Evolutionary conservation across 2,329 filamentous ascomycete genomes (phyloP).

Genomic region (Emericellopsis atlantica): DNA sequence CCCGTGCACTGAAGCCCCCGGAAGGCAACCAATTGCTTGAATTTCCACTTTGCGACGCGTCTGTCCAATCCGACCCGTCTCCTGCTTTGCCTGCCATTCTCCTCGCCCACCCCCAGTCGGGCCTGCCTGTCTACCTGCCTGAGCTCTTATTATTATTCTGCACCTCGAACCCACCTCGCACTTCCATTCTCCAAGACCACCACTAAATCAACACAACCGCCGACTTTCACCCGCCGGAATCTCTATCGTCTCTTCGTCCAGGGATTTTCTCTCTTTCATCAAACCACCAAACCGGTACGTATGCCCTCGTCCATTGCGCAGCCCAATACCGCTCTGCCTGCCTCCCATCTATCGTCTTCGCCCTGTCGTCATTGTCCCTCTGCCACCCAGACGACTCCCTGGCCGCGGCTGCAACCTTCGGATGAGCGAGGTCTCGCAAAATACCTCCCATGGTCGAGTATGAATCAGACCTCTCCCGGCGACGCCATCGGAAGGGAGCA

Average conservation of each 20-base stretch:
- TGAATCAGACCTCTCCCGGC: no score
- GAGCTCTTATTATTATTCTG: constrained; percentile 1
- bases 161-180: constrained; percentile 1
- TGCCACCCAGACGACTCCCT: background rate
- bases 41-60: no score
- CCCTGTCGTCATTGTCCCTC: constrained; percentile 2
- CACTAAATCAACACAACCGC: background rate
- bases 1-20: background rate
- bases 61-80: background rate
- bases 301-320: no score
- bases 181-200: constrained; percentile 1
- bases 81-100: background rate
- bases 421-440: background rate
- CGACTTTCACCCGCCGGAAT: background rate
- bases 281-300: no score
- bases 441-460: background rate
- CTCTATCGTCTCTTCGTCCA: background rate
- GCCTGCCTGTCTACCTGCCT: no score
- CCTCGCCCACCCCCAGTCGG: background rate
- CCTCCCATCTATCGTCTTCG: background rate
- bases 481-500: no score
- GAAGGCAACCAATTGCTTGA: background rate
- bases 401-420: background rate
- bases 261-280: background rate
- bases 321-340: background rate